Evolutionary conservation across 192 early-diverging fungal species (phyloP), one percentile per base, ranked within the genome.

Genomic region (Coemansia sp.): DNA sequence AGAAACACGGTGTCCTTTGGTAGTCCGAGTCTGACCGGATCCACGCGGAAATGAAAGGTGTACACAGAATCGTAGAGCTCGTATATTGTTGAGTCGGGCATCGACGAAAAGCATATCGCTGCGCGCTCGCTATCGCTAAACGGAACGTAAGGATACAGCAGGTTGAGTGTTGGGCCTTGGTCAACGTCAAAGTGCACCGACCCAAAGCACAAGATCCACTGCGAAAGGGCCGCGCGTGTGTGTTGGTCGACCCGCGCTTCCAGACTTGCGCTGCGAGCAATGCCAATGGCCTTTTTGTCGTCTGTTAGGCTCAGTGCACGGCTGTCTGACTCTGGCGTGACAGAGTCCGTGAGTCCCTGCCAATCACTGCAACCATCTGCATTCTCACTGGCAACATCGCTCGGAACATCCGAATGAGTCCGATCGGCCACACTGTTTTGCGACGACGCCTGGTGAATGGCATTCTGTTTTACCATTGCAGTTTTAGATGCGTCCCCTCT

Each of bases 121-220:
- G 90, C 90, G 36, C 87, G 83, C 78, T 93, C 91, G 56, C 84
- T 84, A 43, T 77, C 82, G 51, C 85, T 87, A 59, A 93, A 85
- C 10, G 82, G 83, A 26, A 85, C 85, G 41, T 89, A 88, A 21
- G 91, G 91, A 69, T 93, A 93, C 52, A 89, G 78, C 60, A 86
- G 85, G 61, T 87, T 88, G 48, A 93, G 80, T 48, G 88, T 89
- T 84, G 80, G 91, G 55, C 91, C 91, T 56, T 90, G 88, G 78
- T 93, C 91, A n/a, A 88, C 84, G 80, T 93, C 91, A 86, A 93
- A 93, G 71, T 93, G 88, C 55, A 93, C 90, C 18, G 87, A 80
- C 48, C 88, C 90, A 77, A 92, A 90, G 63, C 89, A 86, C 22
- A 91, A 67, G 49, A 90, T 79, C 91, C 91, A 92, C 58, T 71